Percentiles rank a stretch among this genome's conserved stretches.
These are phyloP conservation scores for Cyathus striatus DNA, from an alignment of 768 basidiomycete species.

Conservation along the genomic window DNA sequence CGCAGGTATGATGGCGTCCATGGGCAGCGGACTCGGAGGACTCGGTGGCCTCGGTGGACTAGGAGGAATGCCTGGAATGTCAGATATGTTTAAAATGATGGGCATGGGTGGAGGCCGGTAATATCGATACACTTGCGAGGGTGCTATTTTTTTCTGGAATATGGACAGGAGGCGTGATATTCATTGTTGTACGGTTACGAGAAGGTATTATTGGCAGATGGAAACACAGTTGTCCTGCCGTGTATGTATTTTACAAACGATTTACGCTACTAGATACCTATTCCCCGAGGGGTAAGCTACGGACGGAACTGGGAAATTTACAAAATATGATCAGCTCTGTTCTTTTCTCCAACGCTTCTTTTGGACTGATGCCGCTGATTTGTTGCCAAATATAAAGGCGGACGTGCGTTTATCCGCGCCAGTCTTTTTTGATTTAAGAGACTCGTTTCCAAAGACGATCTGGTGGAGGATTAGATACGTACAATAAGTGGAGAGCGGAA, in stretches of 20 bases:
- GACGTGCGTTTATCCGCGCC: conserved; percentile 83
- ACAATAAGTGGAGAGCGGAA: too few species aligned
- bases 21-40: conserved; percentile 69
- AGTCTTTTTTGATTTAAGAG: conserved; percentile 59
- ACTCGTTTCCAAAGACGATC: conserved; percentile 59
- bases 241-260: too few species aligned
- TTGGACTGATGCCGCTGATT: conserved; percentile 52
- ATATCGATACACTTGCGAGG: conserved; percentile 10
- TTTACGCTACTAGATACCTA: too few species aligned
- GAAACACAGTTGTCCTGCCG: too few species aligned
- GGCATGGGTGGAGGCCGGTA: conserved; percentile 58
- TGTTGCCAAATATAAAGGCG: conserved; percentile 76
- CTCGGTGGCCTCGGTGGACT: conserved; percentile 54
- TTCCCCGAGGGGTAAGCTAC: too few species aligned
- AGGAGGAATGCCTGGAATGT: conserved; percentile 65
- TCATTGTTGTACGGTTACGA: too few species aligned
- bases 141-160: conserved; percentile 5
- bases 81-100: conserved; percentile 87
- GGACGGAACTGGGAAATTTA: too few species aligned
- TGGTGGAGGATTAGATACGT: conserved; percentile 24
- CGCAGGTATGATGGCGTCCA: conserved; percentile 82
- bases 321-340: too few species aligned
- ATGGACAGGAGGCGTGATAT: too few species aligned
- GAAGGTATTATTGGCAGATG: too few species aligned
- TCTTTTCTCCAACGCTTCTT: conserved; percentile 53